These are phyloP conservation scores for Neofusicoccum umdonicola DNA, from an alignment of 2,329 filamentous ascomycete genomes.

Conservation along the genomic window DNA sequence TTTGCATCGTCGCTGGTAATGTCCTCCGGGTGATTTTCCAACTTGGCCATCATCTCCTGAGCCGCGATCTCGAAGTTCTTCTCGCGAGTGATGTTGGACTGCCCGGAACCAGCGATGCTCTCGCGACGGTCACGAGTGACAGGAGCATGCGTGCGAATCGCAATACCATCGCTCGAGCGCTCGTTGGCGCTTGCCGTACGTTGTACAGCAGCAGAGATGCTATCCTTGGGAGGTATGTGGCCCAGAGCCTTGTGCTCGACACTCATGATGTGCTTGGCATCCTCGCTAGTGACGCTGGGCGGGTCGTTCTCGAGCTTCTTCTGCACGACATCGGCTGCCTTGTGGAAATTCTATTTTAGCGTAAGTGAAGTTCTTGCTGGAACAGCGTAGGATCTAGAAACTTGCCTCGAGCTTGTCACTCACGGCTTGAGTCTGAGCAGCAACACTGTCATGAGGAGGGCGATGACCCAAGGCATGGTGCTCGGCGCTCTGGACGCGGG, in stretches of 20 bases:
- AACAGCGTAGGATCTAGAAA: too few relatives aligned
- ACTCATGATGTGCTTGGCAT: constrained; percentile 28
- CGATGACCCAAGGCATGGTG: background rate
- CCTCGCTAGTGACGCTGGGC: constrained; percentile 30
- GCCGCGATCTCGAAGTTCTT: constrained; percentile 31
- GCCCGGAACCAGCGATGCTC: constrained; percentile 22
- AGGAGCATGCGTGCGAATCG: background rate
- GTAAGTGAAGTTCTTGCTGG: background rate
- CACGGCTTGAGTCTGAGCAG: constrained; percentile 8
- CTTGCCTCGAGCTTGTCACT: constrained; percentile 18
- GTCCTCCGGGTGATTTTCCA: constrained; percentile 31
- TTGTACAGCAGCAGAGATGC: constrained; percentile 6
- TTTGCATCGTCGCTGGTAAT: constrained; percentile 33
- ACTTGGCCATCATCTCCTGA: constrained; percentile 29
- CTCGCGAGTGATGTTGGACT: constrained; percentile 31
- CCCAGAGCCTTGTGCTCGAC: constrained; percentile 9
- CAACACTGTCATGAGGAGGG: background rate
- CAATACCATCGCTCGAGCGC: constrained; percentile 17
- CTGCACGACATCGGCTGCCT: background rate
- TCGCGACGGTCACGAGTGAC: constrained; percentile 7
- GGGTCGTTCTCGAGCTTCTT: constrained; percentile 28
- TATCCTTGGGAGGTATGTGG: constrained; percentile 10
- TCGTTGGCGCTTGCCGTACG: constrained; percentile 27
- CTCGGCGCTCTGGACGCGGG: constrained; percentile 23
- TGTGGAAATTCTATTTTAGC: background rate